Percentiles rank a stretch among this genome's conserved stretches.
These are phyloP conservation scores for Babesia ovata DNA, from an alignment of 169 alveolate species.

Conservation along the genomic window DNA sequence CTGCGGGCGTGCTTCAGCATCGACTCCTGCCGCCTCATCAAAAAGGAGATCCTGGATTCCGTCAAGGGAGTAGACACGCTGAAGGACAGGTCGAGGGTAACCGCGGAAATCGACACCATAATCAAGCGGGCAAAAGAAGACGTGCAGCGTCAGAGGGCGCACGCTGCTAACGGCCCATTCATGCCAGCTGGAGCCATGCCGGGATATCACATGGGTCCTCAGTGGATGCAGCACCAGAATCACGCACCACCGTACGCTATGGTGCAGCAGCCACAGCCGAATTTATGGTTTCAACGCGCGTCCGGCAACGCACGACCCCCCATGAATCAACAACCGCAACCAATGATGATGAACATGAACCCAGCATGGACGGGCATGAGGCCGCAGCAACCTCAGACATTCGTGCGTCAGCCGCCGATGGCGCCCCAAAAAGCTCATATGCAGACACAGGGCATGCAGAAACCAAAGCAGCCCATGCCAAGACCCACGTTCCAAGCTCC, in stretches of 20 bases:
- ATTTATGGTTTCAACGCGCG: neutral
- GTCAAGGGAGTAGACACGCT: conserved; percentile 36
- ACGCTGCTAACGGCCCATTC: neutral
- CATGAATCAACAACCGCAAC: neutral
- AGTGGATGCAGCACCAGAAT: neutral
- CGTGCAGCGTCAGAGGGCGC: conserved; percentile 19
- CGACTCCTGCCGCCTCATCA: conserved; percentile 48
- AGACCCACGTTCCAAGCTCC: neutral
- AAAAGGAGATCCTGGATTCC: conserved; percentile 56
- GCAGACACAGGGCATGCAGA: neutral
- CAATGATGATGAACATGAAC: neutral
- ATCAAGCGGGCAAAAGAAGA: conserved; percentile 25
- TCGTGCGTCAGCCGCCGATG: neutral
- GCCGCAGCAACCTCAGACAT: neutral
- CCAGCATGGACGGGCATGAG: neutral
- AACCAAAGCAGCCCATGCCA: neutral
- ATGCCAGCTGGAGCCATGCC: conserved; percentile 2
- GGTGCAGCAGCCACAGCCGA: neutral
- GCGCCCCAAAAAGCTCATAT: neutral
- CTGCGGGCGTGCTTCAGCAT: conserved; percentile 47
- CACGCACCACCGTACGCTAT: conserved; percentile 9
- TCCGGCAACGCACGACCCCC: neutral
- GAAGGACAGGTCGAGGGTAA: conserved; percentile 52
- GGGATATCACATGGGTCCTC: neutral
- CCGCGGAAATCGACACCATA: conserved; percentile 53